Conservation (phyloP, 1,284 basidiomycete genomes). For the Heliocybe sulcata region DNA sequence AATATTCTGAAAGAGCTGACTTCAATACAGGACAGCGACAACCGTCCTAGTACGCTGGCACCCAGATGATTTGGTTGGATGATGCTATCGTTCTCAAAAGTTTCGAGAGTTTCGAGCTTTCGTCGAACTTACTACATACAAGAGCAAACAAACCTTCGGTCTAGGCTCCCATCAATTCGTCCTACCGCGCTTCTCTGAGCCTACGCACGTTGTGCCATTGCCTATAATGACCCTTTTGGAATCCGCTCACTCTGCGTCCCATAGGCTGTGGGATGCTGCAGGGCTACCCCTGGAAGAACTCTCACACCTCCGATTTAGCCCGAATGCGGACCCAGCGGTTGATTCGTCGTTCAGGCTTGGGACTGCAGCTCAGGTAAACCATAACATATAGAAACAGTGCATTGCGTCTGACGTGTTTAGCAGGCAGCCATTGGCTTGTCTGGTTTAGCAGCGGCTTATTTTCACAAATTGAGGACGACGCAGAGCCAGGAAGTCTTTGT, state of each 20-base stretch:
- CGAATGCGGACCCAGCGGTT: constrained; percentile 26
- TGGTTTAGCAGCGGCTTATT: constrained; percentile 43
- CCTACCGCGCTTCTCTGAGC: not conserved
- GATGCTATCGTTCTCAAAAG: too few species aligned
- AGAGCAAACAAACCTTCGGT: not conserved
- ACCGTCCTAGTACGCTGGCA: too few species aligned
- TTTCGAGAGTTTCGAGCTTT: not conserved
- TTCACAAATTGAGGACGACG: constrained; percentile 41
- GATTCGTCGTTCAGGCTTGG: constrained; percentile 46
- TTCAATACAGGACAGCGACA: too few species aligned
- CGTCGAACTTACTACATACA: not conserved
- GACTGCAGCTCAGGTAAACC: constrained; percentile 38
- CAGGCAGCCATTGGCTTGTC: constrained; percentile 47
- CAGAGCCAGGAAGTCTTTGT: constrained; percentile 42
- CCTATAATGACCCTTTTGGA: not conserved
- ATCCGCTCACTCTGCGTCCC: not conserved
- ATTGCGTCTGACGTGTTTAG: not conserved
- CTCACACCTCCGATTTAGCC: not conserved
- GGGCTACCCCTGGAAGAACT: not conserved
- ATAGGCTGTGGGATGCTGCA: not conserved
- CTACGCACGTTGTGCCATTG: not conserved
- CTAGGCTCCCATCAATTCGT: not conserved
- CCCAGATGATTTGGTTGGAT: too few species aligned
- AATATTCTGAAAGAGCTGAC: too few species aligned
- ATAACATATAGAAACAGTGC: constrained; percentile 5